Evolutionary conservation across 257 asterid genomes (phyloP).

Genomic region (Ophiorrhiza pumila): DNA sequence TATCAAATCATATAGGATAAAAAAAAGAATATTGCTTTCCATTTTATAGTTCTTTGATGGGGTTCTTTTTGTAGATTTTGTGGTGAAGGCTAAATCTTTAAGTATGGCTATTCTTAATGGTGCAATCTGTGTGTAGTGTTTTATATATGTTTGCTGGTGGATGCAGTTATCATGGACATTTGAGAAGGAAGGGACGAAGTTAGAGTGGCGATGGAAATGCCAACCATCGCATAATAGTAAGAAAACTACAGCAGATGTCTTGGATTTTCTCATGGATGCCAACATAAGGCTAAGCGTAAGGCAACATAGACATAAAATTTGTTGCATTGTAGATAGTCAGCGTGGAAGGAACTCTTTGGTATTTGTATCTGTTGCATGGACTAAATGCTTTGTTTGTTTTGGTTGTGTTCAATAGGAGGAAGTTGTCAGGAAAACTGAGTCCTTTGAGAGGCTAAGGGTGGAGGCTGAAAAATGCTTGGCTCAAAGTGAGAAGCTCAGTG

Average conservation of each 20-base stretch:
- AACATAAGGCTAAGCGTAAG: conserved; percentile 87
- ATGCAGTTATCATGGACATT: conserved; percentile 85
- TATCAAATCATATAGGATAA: neutral
- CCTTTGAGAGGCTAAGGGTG: conserved; percentile 52
- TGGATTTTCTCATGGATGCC: conserved; percentile 95
- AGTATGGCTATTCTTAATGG: neutral
- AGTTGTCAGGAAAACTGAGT: conserved; percentile 65
- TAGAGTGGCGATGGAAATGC: conserved; percentile 98
- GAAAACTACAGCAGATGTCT: conserved; percentile 59
- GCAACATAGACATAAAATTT: neutral
- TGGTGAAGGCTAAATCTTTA: neutral
- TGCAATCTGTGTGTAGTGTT: neutral
- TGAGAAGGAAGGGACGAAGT: conserved; percentile 84
- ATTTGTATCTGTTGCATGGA: neutral
- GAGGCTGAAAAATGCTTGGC: conserved; percentile 84
- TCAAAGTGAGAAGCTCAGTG: conserved; percentile 70
- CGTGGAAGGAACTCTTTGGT: neutral
- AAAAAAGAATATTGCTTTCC: neutral
- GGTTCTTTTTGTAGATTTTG: neutral
- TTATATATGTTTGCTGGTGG: conserved; percentile 10
- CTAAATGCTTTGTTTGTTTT: neutral
- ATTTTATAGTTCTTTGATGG: neutral
- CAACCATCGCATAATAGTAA: conserved; percentile 55
- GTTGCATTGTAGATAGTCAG: neutral
- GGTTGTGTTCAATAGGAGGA: conserved; percentile 59